Base-by-base conservation (phyloP, 495 filamentous ascomycete genomes). In the Aspergillus incahuasiensis region DNA sequence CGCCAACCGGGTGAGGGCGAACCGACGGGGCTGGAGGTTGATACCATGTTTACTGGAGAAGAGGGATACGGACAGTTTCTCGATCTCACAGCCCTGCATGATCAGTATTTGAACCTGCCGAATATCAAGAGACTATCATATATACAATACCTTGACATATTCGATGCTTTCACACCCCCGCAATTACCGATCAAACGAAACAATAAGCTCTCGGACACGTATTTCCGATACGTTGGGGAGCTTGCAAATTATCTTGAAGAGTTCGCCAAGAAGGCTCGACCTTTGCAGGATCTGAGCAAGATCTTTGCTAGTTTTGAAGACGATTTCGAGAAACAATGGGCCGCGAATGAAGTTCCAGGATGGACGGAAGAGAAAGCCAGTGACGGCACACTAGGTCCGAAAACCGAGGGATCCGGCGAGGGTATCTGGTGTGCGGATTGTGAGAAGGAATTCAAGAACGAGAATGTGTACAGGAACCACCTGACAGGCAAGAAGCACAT, bases 1-100 rank as follows among this genome's bases (percentile, higher is more conserved):
- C 82, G 79, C 48, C 82, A 82, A 25, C 79, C 85, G 6, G 85
- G 74, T 1, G 83, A 87, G 41, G 84, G 86, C 34, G 89, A 91
- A 34, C 62, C 69, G 20, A 66, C 76, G 16, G 74, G 75, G 1
- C 80, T 78, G 58, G 83, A 92, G 43, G 84, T 96, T 52, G 91
- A 97, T 60, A 83, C 79, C 50, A 88, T 96, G 86, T 98, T 97
- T 67, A 94, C 90, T 1, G 95, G 94, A 18, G 94, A 97, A 71
- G 94, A 98, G 68, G 84, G 85, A 3, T 96, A 86, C 62, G 94
- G 94, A 22, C 86, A 89, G 53, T 97, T 86, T 67, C 84, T 97
- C 59, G 94, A 98, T 70, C 72, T 98, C 48, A 92, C 88, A 21
- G 78, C 68, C 41, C 76, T 85, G 55, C 94, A 97, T 63, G 91